Percentiles rank a stretch among this genome's conserved stretches.
Evolutionary conservation across 2,329 filamentous ascomycete species (phyloP).

Genomic region (Graphilbum fragrans): DNA sequence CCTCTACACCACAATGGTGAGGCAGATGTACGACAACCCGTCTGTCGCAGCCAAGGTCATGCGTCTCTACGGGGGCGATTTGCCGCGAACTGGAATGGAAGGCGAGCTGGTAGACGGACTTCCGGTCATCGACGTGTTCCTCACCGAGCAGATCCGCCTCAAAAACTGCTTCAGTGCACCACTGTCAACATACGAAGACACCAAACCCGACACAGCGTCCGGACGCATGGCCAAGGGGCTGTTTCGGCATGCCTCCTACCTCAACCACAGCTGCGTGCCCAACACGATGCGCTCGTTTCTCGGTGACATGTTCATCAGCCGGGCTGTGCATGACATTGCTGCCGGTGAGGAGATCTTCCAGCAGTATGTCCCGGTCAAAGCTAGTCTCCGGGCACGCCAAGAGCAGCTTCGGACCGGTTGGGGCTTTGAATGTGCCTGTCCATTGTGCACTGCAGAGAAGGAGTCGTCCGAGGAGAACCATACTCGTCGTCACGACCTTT

Average conservation of each 20-base stretch:
- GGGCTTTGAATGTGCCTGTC: conserved; percentile 4
- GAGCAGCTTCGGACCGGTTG: background rate
- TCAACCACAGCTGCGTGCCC: conserved; percentile 24
- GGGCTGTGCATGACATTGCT: conserved; percentile 1
- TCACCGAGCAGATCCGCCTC: conserved; percentile 25
- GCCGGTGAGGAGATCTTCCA: conserved; percentile 4
- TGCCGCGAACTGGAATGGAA: conserved; percentile 18
- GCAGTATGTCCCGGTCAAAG: background rate
- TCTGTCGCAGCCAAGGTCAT: conserved; percentile 4
- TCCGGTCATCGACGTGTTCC: conserved; percentile 24
- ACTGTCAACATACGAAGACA: conserved; percentile 18
- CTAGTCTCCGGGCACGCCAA: background rate
- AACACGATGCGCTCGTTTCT: conserved; percentile 21
- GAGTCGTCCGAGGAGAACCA: background rate
- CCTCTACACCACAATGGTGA: conserved; percentile 24
- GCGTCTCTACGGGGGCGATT: conserved; percentile 21
- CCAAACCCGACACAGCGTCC: conserved; percentile 1
- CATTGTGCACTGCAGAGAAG: background rate
- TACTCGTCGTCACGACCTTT: background rate
- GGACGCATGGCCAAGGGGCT: conserved; percentile 13
- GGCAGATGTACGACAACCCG: conserved; percentile 24
- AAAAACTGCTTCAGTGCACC: conserved; percentile 27
- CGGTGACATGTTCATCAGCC: conserved; percentile 18
- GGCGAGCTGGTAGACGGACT: conserved; percentile 20
- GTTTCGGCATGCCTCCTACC: conserved; percentile 21